These are phyloP conservation scores for Puccinia polysora DNA, from an alignment of 1,284 basidiomycete species.

Conservation along the genomic window DNA sequence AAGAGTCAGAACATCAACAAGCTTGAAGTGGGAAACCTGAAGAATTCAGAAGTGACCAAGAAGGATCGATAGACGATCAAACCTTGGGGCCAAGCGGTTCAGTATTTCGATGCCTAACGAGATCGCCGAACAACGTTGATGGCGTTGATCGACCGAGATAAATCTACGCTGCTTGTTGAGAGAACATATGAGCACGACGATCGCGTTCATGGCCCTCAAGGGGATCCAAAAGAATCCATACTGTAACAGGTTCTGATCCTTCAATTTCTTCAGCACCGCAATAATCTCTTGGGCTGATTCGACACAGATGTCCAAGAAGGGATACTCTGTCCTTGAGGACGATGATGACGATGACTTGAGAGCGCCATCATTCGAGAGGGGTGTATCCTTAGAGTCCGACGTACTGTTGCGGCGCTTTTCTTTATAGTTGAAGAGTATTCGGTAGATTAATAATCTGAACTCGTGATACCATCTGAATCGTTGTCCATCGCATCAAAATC, in stretches of 20 bases:
- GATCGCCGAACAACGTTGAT: not conserved
- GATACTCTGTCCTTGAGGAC: not conserved
- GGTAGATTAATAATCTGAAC: constrained; percentile 25
- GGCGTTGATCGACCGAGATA: not conserved
- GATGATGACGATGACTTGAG: not conserved
- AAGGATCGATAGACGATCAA: not conserved
- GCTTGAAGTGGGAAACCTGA: not conserved
- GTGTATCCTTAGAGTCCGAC: not conserved
- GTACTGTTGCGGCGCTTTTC: not conserved
- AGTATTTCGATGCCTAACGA: constrained; percentile 17
- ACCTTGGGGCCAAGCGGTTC: constrained; percentile 34
- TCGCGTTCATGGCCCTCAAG: constrained; percentile 5
- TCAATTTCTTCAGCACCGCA: not conserved
- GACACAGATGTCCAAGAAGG: constrained; percentile 20
- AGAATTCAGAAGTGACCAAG: not conserved
- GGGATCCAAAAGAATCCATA: constrained; percentile 24
- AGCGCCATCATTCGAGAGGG: not conserved
- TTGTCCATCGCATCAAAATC: too few relatives aligned
- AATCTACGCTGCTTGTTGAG: constrained; percentile 13
- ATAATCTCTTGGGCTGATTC: constrained; percentile 14
- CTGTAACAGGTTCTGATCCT: constrained; percentile 2
- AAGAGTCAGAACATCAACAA: not conserved
- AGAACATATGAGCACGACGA: constrained; percentile 16
- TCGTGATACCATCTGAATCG: constrained; percentile 26
- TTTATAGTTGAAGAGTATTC: constrained; percentile 14